phyloP scores from a whole-genome alignment of 306 rosid species.

The Cucurbita moschata region DNA sequence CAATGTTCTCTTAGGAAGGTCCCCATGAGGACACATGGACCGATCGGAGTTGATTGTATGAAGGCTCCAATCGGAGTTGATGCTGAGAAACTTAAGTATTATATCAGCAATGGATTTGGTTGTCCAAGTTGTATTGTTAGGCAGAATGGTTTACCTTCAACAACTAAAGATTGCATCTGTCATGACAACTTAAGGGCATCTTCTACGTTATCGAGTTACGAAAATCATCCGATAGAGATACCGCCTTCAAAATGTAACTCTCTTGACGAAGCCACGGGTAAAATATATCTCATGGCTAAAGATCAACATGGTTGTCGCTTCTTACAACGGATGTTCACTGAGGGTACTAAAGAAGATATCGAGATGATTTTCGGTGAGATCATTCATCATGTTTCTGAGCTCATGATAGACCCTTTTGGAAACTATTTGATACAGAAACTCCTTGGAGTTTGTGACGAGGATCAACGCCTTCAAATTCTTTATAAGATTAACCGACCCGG shows the following conservation, averaged over 20 bases:
- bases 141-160: constrained; percentile 10
- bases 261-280: constrained; percentile 20
- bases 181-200: not conserved
- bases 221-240: constrained; percentile 13
- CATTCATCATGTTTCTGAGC: constrained; percentile 40
- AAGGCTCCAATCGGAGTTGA: not conserved
- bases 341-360: constrained; percentile 32
- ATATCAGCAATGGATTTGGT: not conserved
- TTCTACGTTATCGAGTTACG: not conserved
- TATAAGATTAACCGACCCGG: constrained; percentile 32
- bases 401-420: constrained; percentile 55
- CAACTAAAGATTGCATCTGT: not conserved
- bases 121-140: constrained; percentile 1
- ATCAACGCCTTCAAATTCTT: constrained; percentile 43
- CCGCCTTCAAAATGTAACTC: constrained; percentile 8
- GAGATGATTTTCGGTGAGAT: constrained; percentile 35
- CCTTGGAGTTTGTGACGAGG: constrained; percentile 36
- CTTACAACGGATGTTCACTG: constrained; percentile 41
- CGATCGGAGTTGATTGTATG: constrained; percentile 4
- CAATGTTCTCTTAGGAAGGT: constrained; percentile 25
- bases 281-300: constrained; percentile 38
- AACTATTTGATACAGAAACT: constrained; percentile 79
- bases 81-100: not conserved
- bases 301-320: constrained; percentile 63
- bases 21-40: constrained; percentile 17